phyloP scores from a whole-genome alignment of 2,329 filamentous ascomycete species.

The Clonostachys rhizophaga region DNA sequence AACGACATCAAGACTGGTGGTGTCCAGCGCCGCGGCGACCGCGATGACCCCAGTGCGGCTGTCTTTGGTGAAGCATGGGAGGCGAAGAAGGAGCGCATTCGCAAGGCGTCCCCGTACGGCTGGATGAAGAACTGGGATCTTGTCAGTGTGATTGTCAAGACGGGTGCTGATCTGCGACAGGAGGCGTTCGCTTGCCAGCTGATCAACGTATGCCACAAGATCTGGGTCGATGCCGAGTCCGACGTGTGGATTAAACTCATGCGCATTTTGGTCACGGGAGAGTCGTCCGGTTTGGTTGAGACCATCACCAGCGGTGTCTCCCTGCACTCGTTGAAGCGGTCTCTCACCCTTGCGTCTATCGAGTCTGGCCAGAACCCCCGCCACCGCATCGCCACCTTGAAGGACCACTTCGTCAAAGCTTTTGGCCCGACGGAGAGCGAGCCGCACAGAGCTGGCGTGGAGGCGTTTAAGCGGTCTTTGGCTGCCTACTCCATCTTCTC shows the following conservation, averaged over 20 bases:
- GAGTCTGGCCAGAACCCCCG: conserved; percentile 69
- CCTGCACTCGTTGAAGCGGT: conserved; percentile 80
- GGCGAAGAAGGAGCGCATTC: conserved; percentile 77
- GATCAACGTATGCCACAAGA: conserved; percentile 75
- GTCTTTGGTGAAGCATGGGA: conserved; percentile 87
- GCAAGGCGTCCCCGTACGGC: conserved; percentile 78
- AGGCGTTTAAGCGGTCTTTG: conserved; percentile 76
- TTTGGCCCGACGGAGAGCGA: conserved; percentile 69
- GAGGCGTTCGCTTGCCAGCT: conserved; percentile 85
- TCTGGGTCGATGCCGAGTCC: conserved; percentile 70
- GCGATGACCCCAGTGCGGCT: conserved; percentile 80
- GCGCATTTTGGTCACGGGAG: conserved; percentile 81
- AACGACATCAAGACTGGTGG: conserved; percentile 86
- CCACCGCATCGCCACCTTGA: conserved; percentile 73
- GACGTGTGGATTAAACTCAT: conserved; percentile 87
- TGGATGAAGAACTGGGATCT: conserved; percentile 91
- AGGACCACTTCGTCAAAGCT: conserved; percentile 76
- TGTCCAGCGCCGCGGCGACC: conserved; percentile 74
- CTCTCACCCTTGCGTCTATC: conserved; percentile 70
- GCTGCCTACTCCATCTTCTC: conserved; percentile 83
- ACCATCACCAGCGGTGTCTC: conserved; percentile 87
- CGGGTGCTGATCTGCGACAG: conserved; percentile 75
- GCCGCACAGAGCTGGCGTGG: conserved; percentile 65
- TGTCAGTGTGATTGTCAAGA: conserved; percentile 84
- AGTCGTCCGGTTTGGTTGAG: conserved; percentile 80